Evolutionary conservation across 2,329 filamentous ascomycete genomes (phyloP).

Genomic region (Fusarium sp.): DNA sequence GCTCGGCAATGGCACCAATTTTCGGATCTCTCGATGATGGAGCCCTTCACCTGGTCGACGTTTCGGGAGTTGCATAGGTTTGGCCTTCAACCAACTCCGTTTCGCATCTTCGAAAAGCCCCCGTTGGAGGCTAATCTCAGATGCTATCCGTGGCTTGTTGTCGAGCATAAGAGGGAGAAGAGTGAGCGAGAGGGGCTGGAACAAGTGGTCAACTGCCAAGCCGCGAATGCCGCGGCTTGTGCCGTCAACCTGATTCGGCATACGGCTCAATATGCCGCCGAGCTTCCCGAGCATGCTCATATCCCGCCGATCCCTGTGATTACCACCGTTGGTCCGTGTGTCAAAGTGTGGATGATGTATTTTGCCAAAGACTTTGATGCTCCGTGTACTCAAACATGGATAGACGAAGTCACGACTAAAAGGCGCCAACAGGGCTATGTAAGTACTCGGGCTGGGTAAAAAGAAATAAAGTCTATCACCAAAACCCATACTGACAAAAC

Average conservation of each 20-base stretch:
- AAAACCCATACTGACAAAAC: neutral
- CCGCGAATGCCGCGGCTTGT: conserved; percentile 30
- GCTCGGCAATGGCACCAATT: conserved; percentile 12
- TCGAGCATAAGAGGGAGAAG: conserved; percentile 34
- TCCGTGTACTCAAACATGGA: neutral
- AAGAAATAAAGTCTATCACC: too few relatives aligned
- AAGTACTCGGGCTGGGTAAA: neutral
- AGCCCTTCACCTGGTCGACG: conserved; percentile 27
- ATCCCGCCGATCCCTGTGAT: conserved; percentile 30
- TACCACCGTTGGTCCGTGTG: conserved; percentile 24
- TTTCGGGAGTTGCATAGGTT: conserved; percentile 1
- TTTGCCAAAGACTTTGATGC: conserved; percentile 17
- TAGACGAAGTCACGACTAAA: neutral
- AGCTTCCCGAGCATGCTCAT: conserved; percentile 14
- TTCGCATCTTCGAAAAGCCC: neutral
- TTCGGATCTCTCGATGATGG: neutral
- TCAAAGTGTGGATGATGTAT: conserved; percentile 38
- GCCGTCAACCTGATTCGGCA: conserved; percentile 21
- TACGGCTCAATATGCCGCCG: conserved; percentile 20
- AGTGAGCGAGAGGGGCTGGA: neutral
- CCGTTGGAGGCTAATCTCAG: conserved; percentile 8
- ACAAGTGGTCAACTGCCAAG: conserved; percentile 21
- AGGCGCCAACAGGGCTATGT: conserved; percentile 15
- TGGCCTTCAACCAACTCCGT: conserved; percentile 13
- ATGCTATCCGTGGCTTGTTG: conserved; percentile 41